phyloP scores from a whole-genome alignment of 768 basidiomycete genomes.

The Boletus reticulatus region DNA sequence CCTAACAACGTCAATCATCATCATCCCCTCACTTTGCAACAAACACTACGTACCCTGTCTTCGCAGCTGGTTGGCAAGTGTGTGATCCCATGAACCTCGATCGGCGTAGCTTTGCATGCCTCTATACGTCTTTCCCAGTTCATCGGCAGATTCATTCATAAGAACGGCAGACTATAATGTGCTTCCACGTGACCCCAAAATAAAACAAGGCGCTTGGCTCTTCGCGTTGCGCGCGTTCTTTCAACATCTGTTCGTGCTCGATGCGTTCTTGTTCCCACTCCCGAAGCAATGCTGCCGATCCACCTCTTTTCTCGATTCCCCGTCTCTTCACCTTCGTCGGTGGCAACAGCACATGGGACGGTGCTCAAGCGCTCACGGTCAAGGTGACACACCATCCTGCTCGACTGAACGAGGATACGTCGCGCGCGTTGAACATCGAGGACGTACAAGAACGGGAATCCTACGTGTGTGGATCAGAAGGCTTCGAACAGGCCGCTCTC shows the following conservation, averaged over 20 bases:
- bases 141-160: conserved; percentile 26
- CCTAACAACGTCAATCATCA: conserved; percentile 9
- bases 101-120: conserved; percentile 23
- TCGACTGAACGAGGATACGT: no score
- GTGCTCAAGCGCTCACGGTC: no score
- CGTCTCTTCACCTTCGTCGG: no score
- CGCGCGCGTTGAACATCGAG: no score
- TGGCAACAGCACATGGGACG: no score
- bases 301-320: no score
- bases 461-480: no score
- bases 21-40: background rate
- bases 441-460: no score
- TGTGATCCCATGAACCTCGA: conserved; percentile 23
- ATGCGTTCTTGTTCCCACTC: conserved; percentile 21
- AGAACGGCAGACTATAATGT: conserved; percentile 28
- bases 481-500: no score
- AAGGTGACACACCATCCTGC: no score
- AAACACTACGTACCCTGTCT: conserved; percentile 12
- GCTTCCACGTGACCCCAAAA: conserved; percentile 19
- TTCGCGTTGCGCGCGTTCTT: conserved; percentile 19
- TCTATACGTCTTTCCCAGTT: conserved; percentile 19
- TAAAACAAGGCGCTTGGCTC: conserved; percentile 15
- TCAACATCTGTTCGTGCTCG: conserved; percentile 12
- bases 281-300: background rate
- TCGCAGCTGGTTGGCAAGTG: conserved; percentile 22